These are phyloP conservation scores for Elaeis oleifera DNA, from an alignment of 202 grass and related monocot species.

Conservation along the genomic window DNA sequence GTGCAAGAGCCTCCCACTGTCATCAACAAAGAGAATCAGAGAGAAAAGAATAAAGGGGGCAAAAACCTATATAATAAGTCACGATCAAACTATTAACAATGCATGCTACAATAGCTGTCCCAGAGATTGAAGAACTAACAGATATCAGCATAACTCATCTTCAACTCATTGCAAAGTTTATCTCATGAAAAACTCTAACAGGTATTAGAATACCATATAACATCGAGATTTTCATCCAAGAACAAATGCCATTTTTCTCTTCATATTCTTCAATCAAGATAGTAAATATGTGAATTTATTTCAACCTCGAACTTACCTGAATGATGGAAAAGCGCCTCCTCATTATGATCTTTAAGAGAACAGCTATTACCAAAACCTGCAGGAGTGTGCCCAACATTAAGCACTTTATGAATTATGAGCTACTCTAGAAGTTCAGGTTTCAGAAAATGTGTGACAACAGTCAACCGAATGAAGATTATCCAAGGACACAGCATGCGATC, in stretches of 20 bases:
- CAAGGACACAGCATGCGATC: no score
- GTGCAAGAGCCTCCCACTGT: constrained; percentile 96
- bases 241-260: constrained; percentile 3
- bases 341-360: constrained; percentile 89
- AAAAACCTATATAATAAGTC: constrained; percentile 23
- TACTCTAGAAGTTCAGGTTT: neutral
- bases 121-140: no score
- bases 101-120: neutral
- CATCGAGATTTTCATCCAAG: neutral
- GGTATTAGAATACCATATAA: no score
- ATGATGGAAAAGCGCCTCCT: constrained; percentile 79
- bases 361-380: constrained; percentile 91
- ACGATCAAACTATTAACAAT: constrained; percentile 14
- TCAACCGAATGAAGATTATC: neutral
- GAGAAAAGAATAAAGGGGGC: neutral
- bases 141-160: no score
- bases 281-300: neutral
- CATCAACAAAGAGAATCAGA: no score
- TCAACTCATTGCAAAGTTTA: no score
- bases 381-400: constrained; percentile 8
- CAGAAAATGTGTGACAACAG: constrained; percentile 1
- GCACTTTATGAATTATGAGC: neutral
- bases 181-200: no score
- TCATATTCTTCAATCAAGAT: neutral
- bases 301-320: constrained; percentile 46